Percentiles rank a stretch among this genome's conserved stretches.
Evolutionary conservation across 2,329 filamentous ascomycete species (phyloP).

Genomic region (Microcyclospora tardicrescens): DNA sequence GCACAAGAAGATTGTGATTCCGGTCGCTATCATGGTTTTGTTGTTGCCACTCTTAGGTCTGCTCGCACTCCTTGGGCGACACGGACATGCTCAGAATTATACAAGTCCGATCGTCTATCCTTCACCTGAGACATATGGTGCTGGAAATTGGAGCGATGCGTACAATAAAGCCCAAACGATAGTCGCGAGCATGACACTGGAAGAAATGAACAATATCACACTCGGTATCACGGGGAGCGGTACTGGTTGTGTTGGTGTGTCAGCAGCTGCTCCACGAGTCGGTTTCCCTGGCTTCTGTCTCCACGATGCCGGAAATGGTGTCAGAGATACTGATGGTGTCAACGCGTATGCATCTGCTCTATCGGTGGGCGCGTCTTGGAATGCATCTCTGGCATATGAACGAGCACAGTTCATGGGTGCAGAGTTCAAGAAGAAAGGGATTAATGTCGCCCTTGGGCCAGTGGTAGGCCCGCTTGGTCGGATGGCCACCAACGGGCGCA

Average conservation of each 20-base stretch:
- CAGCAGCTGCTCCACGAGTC: constrained; percentile 21
- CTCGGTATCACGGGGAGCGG: constrained; percentile 17
- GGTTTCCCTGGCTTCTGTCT: constrained; percentile 30
- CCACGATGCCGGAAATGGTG: constrained; percentile 29
- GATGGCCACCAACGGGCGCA: constrained; percentile 54
- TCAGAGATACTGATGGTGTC: constrained; percentile 31
- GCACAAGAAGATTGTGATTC: constrained; percentile 14
- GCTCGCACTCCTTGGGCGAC: constrained; percentile 14
- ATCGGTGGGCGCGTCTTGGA: constrained; percentile 38
- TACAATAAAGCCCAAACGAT: constrained; percentile 20
- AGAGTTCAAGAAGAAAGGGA: constrained; percentile 39
- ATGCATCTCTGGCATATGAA: constrained; percentile 39
- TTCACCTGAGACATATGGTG: constrained; percentile 21
- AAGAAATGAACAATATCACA: constrained; percentile 27
- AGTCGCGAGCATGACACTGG: constrained; percentile 23
- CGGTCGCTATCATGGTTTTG: constrained; percentile 11
- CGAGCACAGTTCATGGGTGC: constrained; percentile 41
- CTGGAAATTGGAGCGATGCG: constrained; percentile 21
- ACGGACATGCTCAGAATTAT: constrained; percentile 12
- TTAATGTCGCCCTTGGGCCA: constrained; percentile 57
- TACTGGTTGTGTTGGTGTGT: constrained; percentile 27
- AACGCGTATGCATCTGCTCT: constrained; percentile 31
- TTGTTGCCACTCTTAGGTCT: constrained; percentile 19
- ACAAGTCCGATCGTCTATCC: constrained; percentile 18
- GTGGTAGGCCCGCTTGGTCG: constrained; percentile 56